phyloP scores from a whole-genome alignment of 768 basidiomycete species.

The Termitomyces sp. region DNA sequence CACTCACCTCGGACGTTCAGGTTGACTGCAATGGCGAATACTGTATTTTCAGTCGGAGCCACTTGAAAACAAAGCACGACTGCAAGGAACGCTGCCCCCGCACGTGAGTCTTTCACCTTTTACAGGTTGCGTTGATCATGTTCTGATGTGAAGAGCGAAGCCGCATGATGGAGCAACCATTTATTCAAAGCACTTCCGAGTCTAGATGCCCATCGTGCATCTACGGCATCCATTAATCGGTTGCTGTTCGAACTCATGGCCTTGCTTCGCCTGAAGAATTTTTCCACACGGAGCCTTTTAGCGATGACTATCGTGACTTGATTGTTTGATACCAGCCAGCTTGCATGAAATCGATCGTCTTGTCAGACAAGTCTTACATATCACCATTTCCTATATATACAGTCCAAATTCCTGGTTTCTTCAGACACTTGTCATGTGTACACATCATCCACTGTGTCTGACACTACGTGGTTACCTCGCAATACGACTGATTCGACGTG shows the following conservation, averaged over 20 bases:
- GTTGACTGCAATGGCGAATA: constrained; percentile 41
- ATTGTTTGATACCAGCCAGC: not conserved
- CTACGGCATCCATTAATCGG: constrained; percentile 10
- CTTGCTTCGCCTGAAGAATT: not conserved
- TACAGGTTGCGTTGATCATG: not conserved
- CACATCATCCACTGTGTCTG: not conserved
- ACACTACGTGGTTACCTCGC: not conserved
- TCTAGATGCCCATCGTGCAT: constrained; percentile 9
- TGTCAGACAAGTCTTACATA: not conserved
- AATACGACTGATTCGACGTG: not conserved
- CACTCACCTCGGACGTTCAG: constrained; percentile 22
- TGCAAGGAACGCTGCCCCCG: constrained; percentile 34
- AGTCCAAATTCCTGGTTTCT: not conserved
- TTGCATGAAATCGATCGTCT: not conserved
- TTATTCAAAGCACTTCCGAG: constrained; percentile 5
- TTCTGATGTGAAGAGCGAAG: not conserved
- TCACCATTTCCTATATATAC: not conserved
- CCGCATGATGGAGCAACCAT: constrained; percentile 9
- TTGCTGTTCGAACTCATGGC: not conserved
- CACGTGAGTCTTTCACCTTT: constrained; percentile 23
- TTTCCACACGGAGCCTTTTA: not conserved
- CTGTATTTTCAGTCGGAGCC: constrained; percentile 38
- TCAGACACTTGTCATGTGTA: not conserved
- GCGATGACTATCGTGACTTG: not conserved
- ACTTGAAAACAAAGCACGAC: constrained; percentile 27